Conservation (phyloP, 2,329 filamentous ascomycete genomes). For the Botrytis cinerea region DNA sequence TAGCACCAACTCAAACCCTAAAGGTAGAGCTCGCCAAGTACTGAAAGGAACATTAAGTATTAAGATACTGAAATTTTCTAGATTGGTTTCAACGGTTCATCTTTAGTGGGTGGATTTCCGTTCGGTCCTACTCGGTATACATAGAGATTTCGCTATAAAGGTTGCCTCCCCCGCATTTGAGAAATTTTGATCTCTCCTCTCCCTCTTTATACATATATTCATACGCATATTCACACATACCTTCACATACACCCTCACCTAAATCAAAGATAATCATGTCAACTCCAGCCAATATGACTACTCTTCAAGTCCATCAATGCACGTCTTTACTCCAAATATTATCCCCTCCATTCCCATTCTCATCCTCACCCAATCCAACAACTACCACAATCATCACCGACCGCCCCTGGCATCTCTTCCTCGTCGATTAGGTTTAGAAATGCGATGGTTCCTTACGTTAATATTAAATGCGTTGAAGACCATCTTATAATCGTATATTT, state of each 20-base stretch:
- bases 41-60: neutral
- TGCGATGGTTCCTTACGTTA: neutral
- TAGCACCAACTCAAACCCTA: neutral
- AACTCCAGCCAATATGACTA: neutral
- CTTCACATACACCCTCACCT: neutral
- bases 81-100: neutral
- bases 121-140: neutral
- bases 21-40: neutral
- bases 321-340: neutral
- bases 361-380: neutral
- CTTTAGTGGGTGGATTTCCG: neutral
- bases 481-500: neutral
- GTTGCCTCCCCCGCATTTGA: neutral
- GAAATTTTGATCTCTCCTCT: rapidly evolving
- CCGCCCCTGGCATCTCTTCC: neutral
- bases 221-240: neutral
- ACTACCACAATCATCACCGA: neutral
- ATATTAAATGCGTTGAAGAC: neutral
- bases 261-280: neutral
- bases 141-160: neutral
- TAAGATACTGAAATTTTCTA: neutral
- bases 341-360: neutral
- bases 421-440: neutral
- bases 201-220: neutral
- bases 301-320: neutral